Base-by-base conservation (phyloP, 345 rosid species). In the Brassica rapa region DNA sequence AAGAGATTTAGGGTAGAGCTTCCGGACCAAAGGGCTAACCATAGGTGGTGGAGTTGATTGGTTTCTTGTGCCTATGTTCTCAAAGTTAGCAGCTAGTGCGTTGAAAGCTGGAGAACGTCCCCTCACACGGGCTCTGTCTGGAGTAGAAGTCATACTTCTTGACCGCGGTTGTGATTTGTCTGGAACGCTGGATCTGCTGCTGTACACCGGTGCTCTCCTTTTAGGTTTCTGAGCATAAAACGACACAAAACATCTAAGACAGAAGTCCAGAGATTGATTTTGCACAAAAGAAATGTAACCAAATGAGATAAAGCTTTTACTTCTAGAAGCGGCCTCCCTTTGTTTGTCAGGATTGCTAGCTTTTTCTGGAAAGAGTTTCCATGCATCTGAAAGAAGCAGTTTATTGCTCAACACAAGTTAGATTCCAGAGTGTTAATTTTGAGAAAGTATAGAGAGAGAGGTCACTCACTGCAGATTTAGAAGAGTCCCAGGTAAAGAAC, bases 1-100 rank as follows among this genome's bases (percentile, higher is more conserved):
- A 66, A 70, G 83, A 16, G 99, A 96, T 77, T 90, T 96, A 1
- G 97, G 98, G 83, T 91, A 93, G 68, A 92, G 80, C 87, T 93
- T 96, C 80, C 93, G 83, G 66, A 88, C 88, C 74, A 77, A 10
- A 5, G 98, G 96, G n/a, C 83, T 76, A 66, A 81, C 83, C 79
- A 88, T 85, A n/a, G 98, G 97, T n/a, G 99, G 99, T 25, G 99
- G 99, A 83, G 99, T 96, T 56, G 99, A 96, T 72, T 87, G 97
- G 84, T 93, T 96, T 79, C 98, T 86, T 24, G 87, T 67, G 81
- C 71, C 92, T 67, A 89, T 62, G 78, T 85, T 96, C 86, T 96
- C 99, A 82, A 96, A 96, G 79, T 72, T 93, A 76, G 98, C 96
- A 74, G 99, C 99, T 30, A 96, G 89, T 27, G 95, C 95, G 73